Percentiles rank a stretch among this genome's conserved stretches.
These are phyloP conservation scores for Sporothrix mexicana DNA, from an alignment of 2,329 filamentous ascomycete species.

Conservation along the genomic window DNA sequence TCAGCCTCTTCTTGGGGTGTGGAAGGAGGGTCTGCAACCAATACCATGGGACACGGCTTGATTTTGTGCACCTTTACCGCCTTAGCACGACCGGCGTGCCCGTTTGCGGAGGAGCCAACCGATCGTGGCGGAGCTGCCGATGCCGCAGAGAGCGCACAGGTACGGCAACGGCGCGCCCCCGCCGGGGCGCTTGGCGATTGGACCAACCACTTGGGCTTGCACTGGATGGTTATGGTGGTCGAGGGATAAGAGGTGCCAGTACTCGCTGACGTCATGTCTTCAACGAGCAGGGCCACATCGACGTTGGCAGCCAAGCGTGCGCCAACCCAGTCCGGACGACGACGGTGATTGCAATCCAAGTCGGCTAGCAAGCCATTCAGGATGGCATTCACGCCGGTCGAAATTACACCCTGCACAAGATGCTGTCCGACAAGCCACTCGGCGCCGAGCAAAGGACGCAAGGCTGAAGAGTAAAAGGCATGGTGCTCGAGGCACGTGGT, in stretches of 20 bases:
- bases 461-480: conserved; percentile 56
- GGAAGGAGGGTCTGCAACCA: conserved; percentile 32
- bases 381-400: conserved; percentile 48
- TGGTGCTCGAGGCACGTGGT: conserved; percentile 48
- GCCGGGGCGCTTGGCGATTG: conserved; percentile 75
- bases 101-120: not conserved
- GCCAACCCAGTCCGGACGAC: conserved; percentile 53
- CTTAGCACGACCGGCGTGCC: not conserved
- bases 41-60: conserved; percentile 38
- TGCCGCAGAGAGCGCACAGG: conserved; percentile 65
- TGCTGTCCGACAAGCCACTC: conserved; percentile 61
- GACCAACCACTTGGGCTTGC: conserved; percentile 84
- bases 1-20: conserved; percentile 24
- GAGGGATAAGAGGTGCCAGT: not conserved
- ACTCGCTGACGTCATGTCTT: conserved; percentile 67
- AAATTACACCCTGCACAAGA: conserved; percentile 55
- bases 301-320: conserved; percentile 59
- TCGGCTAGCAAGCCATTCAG: conserved; percentile 63
- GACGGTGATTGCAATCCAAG: conserved; percentile 38
- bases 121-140: not conserved
- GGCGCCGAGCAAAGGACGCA: conserved; percentile 61
- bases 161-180: conserved; percentile 70
- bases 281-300: conserved; percentile 72
- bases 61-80: conserved; percentile 33
- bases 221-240: conserved; percentile 61